Conservation (phyloP, 148 eudicot genomes). For the Rheum nobile region DNA sequence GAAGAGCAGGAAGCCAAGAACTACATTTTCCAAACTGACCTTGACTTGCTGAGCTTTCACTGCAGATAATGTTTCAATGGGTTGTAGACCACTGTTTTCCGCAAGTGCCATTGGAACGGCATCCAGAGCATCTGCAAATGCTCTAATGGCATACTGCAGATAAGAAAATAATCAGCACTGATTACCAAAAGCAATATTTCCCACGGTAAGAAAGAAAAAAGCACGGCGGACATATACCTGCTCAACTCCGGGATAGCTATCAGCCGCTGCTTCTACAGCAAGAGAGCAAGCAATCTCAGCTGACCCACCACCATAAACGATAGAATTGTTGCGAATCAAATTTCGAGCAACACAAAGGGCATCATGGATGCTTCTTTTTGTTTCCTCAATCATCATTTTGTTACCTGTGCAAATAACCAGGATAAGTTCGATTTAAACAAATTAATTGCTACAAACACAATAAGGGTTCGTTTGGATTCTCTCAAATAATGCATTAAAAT, state of each 20-base stretch:
- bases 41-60: constrained; percentile 88
- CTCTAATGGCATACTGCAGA: constrained; percentile 89
- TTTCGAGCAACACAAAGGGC: constrained; percentile 10
- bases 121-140: constrained; percentile 94
- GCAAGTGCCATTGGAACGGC: constrained; percentile 95
- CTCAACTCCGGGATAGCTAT: constrained; percentile 7
- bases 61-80: constrained; percentile 90
- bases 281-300: constrained; percentile 10
- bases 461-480: too few species aligned
- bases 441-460: not conserved
- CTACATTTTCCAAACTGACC: constrained; percentile 27
- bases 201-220: not conserved
- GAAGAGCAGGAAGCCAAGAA: not conserved
- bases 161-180: not conserved
- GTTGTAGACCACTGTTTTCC: constrained; percentile 93
- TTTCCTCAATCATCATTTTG: constrained; percentile 99
- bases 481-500: too few species aligned
- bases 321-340: constrained; percentile 9
- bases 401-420: constrained; percentile 36
- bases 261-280: constrained; percentile 10
- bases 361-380: constrained; percentile 40
- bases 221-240: not conserved
- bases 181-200: not conserved
- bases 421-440: not conserved
- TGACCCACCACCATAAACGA: constrained; percentile 9